phyloP scores from a whole-genome alignment of 2,329 filamentous ascomycete species.

The Phialemoniopsis sp. region DNA sequence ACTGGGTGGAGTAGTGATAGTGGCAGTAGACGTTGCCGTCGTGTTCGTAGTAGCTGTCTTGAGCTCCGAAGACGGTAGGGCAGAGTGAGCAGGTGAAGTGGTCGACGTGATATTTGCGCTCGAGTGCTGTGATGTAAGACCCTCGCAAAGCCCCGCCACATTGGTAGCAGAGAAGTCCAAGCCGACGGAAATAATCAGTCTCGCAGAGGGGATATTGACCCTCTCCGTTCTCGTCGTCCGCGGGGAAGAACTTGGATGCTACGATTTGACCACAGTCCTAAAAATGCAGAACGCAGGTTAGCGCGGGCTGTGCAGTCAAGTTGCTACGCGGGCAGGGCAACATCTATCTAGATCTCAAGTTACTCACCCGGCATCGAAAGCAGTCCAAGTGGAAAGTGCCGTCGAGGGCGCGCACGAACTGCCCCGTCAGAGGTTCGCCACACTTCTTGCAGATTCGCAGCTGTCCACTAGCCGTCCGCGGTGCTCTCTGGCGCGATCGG shows the following conservation, averaged over 20 bases:
- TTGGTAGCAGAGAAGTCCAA: constrained; percentile 86
- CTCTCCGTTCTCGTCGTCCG: constrained; percentile 81
- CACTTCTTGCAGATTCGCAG: constrained; percentile 80
- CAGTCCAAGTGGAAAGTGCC: constrained; percentile 96
- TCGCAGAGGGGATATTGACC: constrained; percentile 95
- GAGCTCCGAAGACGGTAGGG: constrained; percentile 94
- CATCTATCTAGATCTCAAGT: not conserved
- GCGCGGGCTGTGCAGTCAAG: not conserved
- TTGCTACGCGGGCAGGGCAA: not conserved
- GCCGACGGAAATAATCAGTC: constrained; percentile 91
- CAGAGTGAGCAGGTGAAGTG: constrained; percentile 98
- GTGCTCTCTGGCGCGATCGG: constrained; percentile 48
- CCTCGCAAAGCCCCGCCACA: constrained; percentile 91
- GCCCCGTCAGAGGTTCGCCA: constrained; percentile 79
- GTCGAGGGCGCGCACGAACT: constrained; percentile 91
- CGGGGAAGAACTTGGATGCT: constrained; percentile 97
- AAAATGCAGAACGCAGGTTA: constrained; percentile 11
- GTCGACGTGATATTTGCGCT: constrained; percentile 98
- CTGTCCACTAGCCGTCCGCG: constrained; percentile 54
- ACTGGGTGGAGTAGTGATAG: constrained; percentile 97
- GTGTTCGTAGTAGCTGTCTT: constrained; percentile 98
- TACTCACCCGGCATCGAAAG: constrained; percentile 89
- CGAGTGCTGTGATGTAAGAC: constrained; percentile 95
- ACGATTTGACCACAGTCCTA: constrained; percentile 97
- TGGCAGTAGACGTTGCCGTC: constrained; percentile 96